Evolutionary conservation across 257 asterid genomes (phyloP).

Genomic region (Lycium ferocissimum): DNA sequence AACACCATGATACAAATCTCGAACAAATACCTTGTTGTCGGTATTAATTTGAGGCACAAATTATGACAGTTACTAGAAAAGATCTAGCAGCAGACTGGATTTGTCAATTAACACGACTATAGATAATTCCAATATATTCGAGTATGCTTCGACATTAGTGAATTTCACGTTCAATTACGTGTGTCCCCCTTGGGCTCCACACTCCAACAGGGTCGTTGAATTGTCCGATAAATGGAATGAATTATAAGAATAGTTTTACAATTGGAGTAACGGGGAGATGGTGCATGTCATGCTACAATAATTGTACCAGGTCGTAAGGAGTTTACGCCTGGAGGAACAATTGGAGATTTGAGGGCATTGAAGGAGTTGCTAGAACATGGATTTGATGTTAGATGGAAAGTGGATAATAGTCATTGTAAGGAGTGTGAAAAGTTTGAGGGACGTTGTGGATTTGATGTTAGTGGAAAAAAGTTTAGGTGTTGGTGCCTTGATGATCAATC

Average conservation of each 20-base stretch:
- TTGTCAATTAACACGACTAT: conserved; percentile 55
- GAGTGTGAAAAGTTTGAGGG: conserved; percentile 59
- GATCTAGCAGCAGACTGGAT: conserved; percentile 44
- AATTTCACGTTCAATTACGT: conserved; percentile 57
- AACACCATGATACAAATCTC: conserved; percentile 37
- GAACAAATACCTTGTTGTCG: conserved; percentile 48
- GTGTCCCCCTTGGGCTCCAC: conserved; percentile 45
- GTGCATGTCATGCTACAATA: conserved; percentile 51
- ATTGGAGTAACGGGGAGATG: conserved; percentile 43
- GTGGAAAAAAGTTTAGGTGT: conserved; percentile 48
- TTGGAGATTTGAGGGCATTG: conserved; percentile 29
- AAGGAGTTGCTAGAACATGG: conserved; percentile 44
- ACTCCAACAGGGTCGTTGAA: conserved; percentile 41
- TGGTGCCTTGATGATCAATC: conserved; percentile 46
- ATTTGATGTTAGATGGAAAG: conserved; percentile 52
- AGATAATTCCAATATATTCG: conserved; percentile 47
- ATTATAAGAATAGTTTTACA: conserved; percentile 39
- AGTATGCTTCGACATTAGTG: conserved; percentile 43
- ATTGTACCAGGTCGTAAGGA: conserved; percentile 47
- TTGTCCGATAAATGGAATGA: conserved; percentile 51
- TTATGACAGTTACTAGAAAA: conserved; percentile 48
- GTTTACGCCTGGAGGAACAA: conserved; percentile 11
- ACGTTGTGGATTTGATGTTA: conserved; percentile 51
- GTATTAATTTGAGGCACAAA: conserved; percentile 40
- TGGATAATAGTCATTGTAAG: conserved; percentile 41